Evolutionary conservation across 108 stramenopile genomes (phyloP).

Genomic region (Aurantiochytrium sp.): DNA sequence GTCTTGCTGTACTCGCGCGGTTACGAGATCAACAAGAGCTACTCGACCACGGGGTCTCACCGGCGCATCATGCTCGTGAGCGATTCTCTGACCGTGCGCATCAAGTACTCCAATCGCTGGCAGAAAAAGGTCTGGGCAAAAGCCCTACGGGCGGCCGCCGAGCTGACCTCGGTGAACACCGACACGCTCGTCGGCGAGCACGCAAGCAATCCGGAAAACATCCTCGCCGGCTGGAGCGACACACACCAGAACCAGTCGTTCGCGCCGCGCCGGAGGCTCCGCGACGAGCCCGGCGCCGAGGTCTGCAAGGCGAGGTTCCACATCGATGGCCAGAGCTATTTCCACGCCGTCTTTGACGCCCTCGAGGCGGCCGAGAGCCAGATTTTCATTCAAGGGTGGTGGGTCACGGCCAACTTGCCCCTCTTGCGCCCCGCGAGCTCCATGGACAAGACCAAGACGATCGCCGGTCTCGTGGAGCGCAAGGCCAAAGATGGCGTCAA

Average conservation of each 20-base stretch:
- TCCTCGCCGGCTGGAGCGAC: background rate
- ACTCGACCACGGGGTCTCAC: background rate
- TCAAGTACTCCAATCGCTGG: background rate
- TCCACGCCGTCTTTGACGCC: background rate
- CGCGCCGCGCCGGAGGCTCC: background rate
- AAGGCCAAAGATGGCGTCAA: constrained; percentile 10
- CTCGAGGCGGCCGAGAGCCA: background rate
- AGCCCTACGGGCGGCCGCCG: background rate
- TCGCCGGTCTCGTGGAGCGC: background rate
- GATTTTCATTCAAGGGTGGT: constrained; percentile 24
- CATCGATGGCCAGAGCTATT: background rate
- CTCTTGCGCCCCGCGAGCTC: background rate
- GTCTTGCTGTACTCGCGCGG: constrained; percentile 20
- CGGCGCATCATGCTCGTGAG: background rate
- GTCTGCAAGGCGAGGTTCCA: background rate
- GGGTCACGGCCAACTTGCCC: constrained; percentile 21
- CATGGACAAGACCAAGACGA: background rate
- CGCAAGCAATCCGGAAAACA: background rate
- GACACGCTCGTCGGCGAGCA: background rate
- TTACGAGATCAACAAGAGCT: constrained; percentile 14
- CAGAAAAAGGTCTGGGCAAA: background rate
- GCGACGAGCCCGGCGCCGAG: background rate
- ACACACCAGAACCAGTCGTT: constrained; percentile 12
- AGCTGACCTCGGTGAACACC: background rate
- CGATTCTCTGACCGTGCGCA: background rate